Evolutionary conservation across 176 grass and related monocot genomes (phyloP).

Genomic region (Lolium rigidum): DNA sequence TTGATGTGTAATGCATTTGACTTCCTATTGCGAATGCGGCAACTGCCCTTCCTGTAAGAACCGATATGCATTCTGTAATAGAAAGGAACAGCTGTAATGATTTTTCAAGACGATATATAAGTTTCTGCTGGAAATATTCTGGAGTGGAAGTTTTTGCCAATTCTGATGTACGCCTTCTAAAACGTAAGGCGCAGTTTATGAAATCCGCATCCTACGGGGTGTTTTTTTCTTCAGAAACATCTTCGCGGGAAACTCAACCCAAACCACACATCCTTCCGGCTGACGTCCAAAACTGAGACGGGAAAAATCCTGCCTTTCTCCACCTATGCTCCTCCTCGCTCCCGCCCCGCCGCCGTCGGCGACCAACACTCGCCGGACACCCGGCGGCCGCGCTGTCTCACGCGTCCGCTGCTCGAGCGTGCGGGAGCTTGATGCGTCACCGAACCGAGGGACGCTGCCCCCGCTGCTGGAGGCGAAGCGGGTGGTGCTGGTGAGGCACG

Average conservation of each 20-base stretch:
- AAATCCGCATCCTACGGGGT: background rate
- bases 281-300: background rate
- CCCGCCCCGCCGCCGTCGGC: conserved; percentile 20
- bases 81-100: background rate
- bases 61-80: background rate
- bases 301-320: conserved; percentile 5
- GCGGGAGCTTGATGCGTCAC: conserved; percentile 38
- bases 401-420: conserved; percentile 54
- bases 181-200: background rate
- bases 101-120: background rate
- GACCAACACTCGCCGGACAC: background rate
- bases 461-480: conserved; percentile 66
- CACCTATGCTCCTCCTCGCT: conserved; percentile 44
- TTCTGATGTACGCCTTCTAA: background rate
- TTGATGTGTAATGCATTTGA: background rate
- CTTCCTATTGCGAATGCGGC: background rate
- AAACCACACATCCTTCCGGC: conserved; percentile 5
- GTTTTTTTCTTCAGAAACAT: background rate
- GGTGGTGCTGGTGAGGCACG: conserved; percentile 94
- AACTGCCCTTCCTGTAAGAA: background rate
- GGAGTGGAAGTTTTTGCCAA: background rate
- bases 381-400: background rate
- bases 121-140: background rate
- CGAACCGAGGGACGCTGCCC: conserved; percentile 24
- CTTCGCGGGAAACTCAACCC: conserved; percentile 35